Conservation (phyloP, 305 asterid species). For the Fraxinus greggii region DNA sequence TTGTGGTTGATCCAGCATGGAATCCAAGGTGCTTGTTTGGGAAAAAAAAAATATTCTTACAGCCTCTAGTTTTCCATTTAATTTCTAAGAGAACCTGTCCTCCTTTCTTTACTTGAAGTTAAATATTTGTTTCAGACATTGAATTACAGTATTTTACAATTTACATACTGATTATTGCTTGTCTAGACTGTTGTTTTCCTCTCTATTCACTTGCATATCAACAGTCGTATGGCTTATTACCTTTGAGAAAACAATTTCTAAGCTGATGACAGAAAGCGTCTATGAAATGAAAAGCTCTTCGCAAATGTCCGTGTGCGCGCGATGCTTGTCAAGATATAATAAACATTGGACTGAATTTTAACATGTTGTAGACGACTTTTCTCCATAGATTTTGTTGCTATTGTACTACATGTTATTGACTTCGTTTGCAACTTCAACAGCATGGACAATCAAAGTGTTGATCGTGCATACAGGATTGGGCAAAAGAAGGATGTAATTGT, state of each 20-base stretch:
- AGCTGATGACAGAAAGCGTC: background rate
- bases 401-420: slow-evolving; percentile 11
- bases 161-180: background rate
- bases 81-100: background rate
- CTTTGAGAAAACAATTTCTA: background rate
- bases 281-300: background rate
- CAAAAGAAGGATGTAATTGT: slow-evolving; percentile 91
- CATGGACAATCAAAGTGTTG: slow-evolving; percentile 94
- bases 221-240: background rate
- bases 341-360: slow-evolving; percentile 7
- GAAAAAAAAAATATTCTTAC: background rate
- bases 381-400: background rate
- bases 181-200: background rate
- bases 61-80: background rate
- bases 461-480: slow-evolving; percentile 97
- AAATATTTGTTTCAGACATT: background rate
- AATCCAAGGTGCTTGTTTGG: slow-evolving; percentile 73
- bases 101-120: background rate
- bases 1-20: slow-evolving; percentile 99
- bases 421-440: slow-evolving; percentile 45
- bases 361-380: background rate
- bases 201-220: background rate
- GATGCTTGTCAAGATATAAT: background rate
- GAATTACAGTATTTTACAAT: background rate
- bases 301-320: background rate